These are phyloP conservation scores for Botrytis byssoidea DNA, from an alignment of 2,329 filamentous ascomycete genomes.

Conservation along the genomic window DNA sequence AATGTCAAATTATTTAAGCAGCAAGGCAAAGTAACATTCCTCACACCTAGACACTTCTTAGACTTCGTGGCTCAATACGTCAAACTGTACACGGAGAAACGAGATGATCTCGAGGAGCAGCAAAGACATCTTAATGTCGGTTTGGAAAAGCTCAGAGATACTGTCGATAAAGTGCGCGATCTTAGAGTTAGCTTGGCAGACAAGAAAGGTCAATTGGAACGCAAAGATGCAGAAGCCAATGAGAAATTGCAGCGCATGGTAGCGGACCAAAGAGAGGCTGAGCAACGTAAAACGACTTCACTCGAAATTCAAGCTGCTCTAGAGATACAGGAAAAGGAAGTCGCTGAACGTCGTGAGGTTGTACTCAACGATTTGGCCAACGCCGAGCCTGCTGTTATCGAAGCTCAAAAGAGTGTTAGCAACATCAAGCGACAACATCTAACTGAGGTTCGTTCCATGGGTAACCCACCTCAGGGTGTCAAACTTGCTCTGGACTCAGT, in stretches of 20 bases:
- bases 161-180: constrained; percentile 94
- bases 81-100: constrained; percentile 95
- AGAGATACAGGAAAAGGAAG: constrained; percentile 85
- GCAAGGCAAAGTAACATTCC: constrained; percentile 86
- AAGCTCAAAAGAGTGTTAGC: constrained; percentile 93
- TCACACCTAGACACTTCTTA: constrained; percentile 94
- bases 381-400: constrained; percentile 88
- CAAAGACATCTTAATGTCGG: constrained; percentile 97
- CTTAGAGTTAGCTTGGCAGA: constrained; percentile 85
- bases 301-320: constrained; percentile 84
- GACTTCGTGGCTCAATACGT: constrained; percentile 99
- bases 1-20: constrained; percentile 86
- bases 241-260: constrained; percentile 98
- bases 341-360: constrained; percentile 77
- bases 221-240: constrained; percentile 92
- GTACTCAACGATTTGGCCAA: constrained; percentile 84
- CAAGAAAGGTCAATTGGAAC: constrained; percentile 90
- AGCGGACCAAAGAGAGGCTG: constrained; percentile 89
- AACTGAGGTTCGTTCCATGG: constrained; percentile 97
- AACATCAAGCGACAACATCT: constrained; percentile 98
- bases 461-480: constrained; percentile 85
- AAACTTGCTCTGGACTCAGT: constrained; percentile 93
- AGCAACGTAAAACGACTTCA: constrained; percentile 84
- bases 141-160: constrained; percentile 94
- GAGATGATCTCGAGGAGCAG: constrained; percentile 96